A percentile compares a stretch with the other conserved stretches of the same genome.
Evolutionary conservation across 768 basidiomycete genomes (phyloP).

Genomic region (Trametes cubensis): DNA sequence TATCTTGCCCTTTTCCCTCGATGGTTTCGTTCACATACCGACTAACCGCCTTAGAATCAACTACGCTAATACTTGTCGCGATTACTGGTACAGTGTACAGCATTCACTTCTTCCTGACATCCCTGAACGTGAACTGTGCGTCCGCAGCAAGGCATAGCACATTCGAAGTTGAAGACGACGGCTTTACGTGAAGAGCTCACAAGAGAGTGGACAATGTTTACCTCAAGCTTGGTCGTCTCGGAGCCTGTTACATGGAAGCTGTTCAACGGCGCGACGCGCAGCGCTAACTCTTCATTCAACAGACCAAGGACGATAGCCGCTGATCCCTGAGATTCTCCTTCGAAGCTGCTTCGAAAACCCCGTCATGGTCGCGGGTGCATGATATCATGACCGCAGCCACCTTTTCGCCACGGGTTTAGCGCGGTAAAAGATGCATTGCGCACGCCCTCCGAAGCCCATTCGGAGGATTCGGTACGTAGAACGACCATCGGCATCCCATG

Average conservation of each 20-base stretch:
- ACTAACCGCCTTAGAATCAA: too few species aligned
- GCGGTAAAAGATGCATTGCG: neutral
- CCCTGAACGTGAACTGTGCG: too few species aligned
- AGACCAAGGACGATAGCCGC: neutral
- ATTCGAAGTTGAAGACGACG: too few species aligned
- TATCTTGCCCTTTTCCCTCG: too few species aligned
- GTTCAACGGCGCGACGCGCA: neutral
- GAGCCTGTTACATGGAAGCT: neutral
- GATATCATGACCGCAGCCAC: neutral
- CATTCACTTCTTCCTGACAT: too few species aligned
- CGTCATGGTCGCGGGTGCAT: neutral
- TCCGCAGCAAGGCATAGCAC: too few species aligned
- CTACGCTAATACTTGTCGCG: too few species aligned
- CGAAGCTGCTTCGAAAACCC: neutral
- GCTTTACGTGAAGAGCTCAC: too few species aligned
- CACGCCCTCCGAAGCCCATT: neutral
- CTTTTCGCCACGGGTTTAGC: neutral
- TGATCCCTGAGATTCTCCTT: conserved; percentile 7
- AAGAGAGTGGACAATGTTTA: neutral
- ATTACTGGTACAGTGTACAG: too few species aligned
- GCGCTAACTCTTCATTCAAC: neutral
- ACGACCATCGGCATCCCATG: conserved; percentile 15
- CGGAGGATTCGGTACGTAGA: conserved; percentile 12
- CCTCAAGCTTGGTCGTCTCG: neutral
- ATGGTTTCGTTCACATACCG: too few species aligned